Base-by-base conservation (phyloP, 176 grass and related monocot species). In the Aechmea fasciata region DNA sequence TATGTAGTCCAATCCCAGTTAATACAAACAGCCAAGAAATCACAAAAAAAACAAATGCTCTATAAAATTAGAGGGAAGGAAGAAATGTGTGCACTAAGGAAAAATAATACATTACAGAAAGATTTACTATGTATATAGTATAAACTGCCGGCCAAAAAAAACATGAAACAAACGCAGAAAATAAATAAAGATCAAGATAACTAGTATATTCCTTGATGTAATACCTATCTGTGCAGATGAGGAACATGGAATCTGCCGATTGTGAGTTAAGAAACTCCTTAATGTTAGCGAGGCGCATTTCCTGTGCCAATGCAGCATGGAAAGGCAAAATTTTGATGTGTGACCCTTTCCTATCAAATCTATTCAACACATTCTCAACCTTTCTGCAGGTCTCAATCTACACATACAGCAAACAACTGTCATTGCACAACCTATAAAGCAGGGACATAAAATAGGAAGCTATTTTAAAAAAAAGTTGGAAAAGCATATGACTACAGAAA, bases 321-420 rank as follows among this genome's bases (percentile, higher is more conserved):
- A 97, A 97, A 0, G 94, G 81, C 10, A 93, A 12, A 41, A 90
- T 84, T 77, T 89, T 87, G 61, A 97, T 85, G 13, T 80, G 76
- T 0, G 62, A 65, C 53, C 85, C 94, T 69, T 97, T 92, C 67
- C 84, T 85, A 79, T 90, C 89, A 66, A 93, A 67, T 61, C 89
- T 78, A 50, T 71, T 85, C 69, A 93, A 74, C n/a, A 61, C 79
- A 50, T 93, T 88, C 64, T 97, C 94, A 9, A 97, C 94, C 64
- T 85, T 97, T 78, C 94, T 90, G 67, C 94, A 97, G 14, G 94
- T 92, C 84, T 93, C 94, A 68, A 97, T 97, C 89, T 97, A 17
- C 48, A 70, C 50, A 61, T 15, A 17, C 74, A 1, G 75, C 62
- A 72, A 50, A 63, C 3, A 68, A 1, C 8, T n/a, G 50, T 12